A percentile compares a stretch with the other conserved stretches of the same genome.
Evolutionary conservation across 2,329 filamentous ascomycete genomes (phyloP).

Genomic region (Atkinsonella texensis): DNA sequence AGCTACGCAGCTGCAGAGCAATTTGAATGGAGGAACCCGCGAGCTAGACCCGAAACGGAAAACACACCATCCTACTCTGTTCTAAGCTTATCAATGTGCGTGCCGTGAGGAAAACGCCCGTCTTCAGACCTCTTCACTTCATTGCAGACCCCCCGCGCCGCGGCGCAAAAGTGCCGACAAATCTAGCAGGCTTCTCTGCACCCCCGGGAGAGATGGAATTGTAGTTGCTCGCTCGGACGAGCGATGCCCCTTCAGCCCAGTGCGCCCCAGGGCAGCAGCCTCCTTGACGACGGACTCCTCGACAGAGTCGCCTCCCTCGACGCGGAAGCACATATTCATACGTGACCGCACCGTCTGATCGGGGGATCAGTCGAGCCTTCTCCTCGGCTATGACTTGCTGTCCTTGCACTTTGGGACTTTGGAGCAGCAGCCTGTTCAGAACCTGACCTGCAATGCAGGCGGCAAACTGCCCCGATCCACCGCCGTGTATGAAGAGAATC

Average conservation of each 20-base stretch:
- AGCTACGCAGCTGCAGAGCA: too few relatives aligned
- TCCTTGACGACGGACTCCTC: slow-evolving; percentile 74
- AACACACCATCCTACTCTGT: too few relatives aligned
- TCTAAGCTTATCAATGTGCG: too few relatives aligned
- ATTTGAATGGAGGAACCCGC: too few relatives aligned
- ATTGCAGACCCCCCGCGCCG: too few relatives aligned
- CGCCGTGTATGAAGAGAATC: slow-evolving; percentile 76
- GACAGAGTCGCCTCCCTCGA: slow-evolving; percentile 49
- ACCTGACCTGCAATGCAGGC: not conserved
- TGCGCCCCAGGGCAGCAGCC: slow-evolving; percentile 54
- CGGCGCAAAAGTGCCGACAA: slow-evolving; percentile 42
- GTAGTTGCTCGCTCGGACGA: slow-evolving; percentile 70
- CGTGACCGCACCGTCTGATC: slow-evolving; percentile 63
- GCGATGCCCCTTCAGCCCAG: slow-evolving; percentile 80
- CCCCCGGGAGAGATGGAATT: slow-evolving; percentile 65
- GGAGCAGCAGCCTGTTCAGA: not conserved
- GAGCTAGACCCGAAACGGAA: too few relatives aligned
- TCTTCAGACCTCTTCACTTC: too few relatives aligned
- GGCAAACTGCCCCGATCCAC: slow-evolving; percentile 40
- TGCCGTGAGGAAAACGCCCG: too few relatives aligned
- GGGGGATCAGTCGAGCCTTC: slow-evolving; percentile 26
- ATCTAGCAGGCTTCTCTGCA: slow-evolving; percentile 54
- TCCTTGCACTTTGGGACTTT: not conserved
- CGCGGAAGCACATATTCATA: slow-evolving; percentile 93
- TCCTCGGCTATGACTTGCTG: not conserved